Evolutionary conservation across 176 grass and related monocot genomes (phyloP), one percentile per base, ranked within the genome.

Genomic region (Tuctoria greenei): DNA sequence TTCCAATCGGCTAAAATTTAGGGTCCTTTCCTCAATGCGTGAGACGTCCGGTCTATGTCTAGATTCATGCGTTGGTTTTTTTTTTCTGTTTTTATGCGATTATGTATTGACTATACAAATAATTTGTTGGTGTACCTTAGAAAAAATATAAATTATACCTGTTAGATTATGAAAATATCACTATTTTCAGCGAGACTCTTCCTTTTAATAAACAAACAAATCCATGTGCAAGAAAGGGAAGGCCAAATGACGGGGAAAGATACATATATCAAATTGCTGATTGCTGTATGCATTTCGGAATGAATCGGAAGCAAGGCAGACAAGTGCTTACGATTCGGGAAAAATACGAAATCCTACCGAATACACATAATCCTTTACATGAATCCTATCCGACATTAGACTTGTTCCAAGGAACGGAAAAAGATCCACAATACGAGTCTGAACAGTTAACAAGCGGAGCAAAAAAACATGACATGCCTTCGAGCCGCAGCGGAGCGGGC

Each of bases 391-490:
- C 47, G 44, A 23, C 13, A 56, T 73, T 46, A 64, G 23, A 15
- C 51, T 23, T 54, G 7, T 21, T 54, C 51, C 20, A n/a, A 20
- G 49, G 17, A 20, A 58, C 25, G 3, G 25, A 4, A 24, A 24
- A 23, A 56, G 8, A 26, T 13, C 23, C 55, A 10, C 55, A 58
- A 37, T 31, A 26, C 2, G 26, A 35, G 34, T 5, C 20, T 14
- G 4, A 81, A 39, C 20, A 27, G 39, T 14, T 13, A 1, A 7
- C 23, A 16, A 54, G 26, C 41, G 26, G 10, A 6, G 17, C 50
- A 54, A 56, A n/a, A 52, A 51, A 6, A 38, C 50, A 24, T 18
- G 79, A 10, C 61, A 49, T 28, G 81, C 84, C 84, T 27, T 76
- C 25, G 36, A 15, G 7, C 35, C 27, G 25, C 37, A 68, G 45